phyloP scores from a whole-genome alignment of 2,329 filamentous ascomycete species.

The Alternaria sp. region DNA sequence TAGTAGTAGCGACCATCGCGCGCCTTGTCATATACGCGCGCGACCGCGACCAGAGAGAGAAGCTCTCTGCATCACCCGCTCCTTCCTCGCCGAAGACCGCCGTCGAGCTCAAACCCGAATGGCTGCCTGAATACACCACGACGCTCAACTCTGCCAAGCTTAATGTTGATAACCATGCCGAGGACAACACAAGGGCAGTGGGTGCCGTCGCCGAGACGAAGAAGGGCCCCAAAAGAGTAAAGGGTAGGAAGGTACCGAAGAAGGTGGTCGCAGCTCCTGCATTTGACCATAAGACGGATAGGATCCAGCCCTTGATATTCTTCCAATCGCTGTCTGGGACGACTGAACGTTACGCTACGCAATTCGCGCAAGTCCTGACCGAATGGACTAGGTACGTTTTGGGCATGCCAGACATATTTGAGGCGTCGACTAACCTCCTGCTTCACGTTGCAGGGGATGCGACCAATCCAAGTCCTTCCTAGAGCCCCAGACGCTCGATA shows the following conservation, averaged over 20 bases:
- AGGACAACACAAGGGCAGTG: slow-evolving; percentile 30
- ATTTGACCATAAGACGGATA: slow-evolving; percentile 45
- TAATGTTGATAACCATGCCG: slow-evolving; percentile 38
- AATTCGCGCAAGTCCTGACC: slow-evolving; percentile 65
- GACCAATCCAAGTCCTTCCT: slow-evolving; percentile 51
- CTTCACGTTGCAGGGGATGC: slow-evolving; percentile 17
- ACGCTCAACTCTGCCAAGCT: slow-evolving; percentile 26
- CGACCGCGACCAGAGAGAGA: slow-evolving; percentile 32
- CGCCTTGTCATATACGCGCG: slow-evolving; percentile 38
- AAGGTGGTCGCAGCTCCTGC: slow-evolving; percentile 20
- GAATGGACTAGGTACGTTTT: slow-evolving; percentile 37
- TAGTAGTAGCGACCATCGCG: slow-evolving; percentile 37
- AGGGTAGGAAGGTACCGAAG: slow-evolving; percentile 40
- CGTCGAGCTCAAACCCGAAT: slow-evolving; percentile 41
- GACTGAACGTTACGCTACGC: slow-evolving; percentile 75
- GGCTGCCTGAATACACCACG: slow-evolving; percentile 44
- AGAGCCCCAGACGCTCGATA: slow-evolving; percentile 72
- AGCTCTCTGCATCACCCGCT: slow-evolving; percentile 36
- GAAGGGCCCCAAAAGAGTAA: slow-evolving; percentile 48
- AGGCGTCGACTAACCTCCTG: neutral
- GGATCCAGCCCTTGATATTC: slow-evolving; percentile 79
- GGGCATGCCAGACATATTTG: neutral
- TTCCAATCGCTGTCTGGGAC: slow-evolving; percentile 87
- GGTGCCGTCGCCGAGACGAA: slow-evolving; percentile 31
- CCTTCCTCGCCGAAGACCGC: slow-evolving; percentile 39